A percentile compares a stretch with the other conserved stretches of the same genome.
Conservation (phyloP, 176 grass and related monocot species). For the Juncus effusus region DNA sequence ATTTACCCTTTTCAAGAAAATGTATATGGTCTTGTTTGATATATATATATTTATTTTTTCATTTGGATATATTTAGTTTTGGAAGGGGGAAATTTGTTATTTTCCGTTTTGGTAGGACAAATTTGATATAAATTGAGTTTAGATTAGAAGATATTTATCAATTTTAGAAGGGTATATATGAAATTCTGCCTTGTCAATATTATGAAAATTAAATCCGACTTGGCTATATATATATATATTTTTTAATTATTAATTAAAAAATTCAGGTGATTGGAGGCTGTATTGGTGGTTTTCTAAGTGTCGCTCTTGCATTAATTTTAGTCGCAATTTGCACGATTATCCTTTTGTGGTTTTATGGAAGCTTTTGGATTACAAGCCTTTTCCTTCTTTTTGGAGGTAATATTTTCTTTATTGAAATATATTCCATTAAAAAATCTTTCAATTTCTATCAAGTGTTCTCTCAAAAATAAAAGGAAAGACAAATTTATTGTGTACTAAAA, state of each 20-base stretch:
- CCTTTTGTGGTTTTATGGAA: constrained; percentile 92
- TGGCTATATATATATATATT: no score
- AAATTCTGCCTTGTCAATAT: no score
- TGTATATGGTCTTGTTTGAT: no score
- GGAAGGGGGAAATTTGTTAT: neutral
- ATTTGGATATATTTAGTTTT: constrained; percentile 12
- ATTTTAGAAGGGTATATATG: no score
- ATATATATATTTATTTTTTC: no score
- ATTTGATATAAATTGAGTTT: constrained; percentile 7
- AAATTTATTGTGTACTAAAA: neutral
- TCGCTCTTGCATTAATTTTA: constrained; percentile 39
- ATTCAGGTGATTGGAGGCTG: constrained; percentile 67
- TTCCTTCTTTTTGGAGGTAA: constrained; percentile 77
- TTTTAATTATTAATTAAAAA: constrained; percentile 27
- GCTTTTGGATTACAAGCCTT: constrained; percentile 78
- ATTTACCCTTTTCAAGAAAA: no score
- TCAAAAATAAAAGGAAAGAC: neutral
- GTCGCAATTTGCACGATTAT: constrained; percentile 15
- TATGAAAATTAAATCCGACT: no score
- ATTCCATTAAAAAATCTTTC: neutral
- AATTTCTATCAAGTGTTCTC: neutral
- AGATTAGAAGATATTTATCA: no score
- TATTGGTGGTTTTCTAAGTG: constrained; percentile 46
- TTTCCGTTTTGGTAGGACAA: neutral
- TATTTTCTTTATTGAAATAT: constrained; percentile 38